Evolutionary conservation across 2,329 filamentous ascomycete species (phyloP), one percentile per base, ranked within the genome.

Genomic region (Pseudocercospora pini-densiflorae): DNA sequence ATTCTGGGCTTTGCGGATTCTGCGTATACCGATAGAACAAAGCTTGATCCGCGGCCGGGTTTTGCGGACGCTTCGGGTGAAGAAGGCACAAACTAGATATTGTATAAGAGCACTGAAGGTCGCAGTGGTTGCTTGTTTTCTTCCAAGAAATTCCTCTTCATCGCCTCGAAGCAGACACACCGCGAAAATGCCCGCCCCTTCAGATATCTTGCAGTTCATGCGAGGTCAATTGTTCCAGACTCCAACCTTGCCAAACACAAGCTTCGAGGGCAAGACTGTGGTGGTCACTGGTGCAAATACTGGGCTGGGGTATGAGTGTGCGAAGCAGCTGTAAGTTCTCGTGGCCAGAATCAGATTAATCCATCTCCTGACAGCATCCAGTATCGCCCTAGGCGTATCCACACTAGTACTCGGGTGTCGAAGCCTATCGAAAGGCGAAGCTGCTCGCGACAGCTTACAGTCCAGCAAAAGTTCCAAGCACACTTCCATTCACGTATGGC

Each of bases 261-360:
- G 23, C 23, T 67, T 58, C 60, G 59, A 23, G 23, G 67, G 64
- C 21, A 64, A 62, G 45, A 68, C 64, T 8, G 59, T 68, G 0
- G 33, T 88, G 59, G 81, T 88, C 63, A 88, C 87, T 2, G 87
- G 87, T 27, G 86, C 81, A 66, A 89, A 88, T 70, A 86, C 82
- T 0, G 87, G 87, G 12, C 83, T 90, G 29, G 88, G 88, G 2
- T 84, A 82, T 47, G 83, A 89, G 68, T 81, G 63, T 23, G 61
- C 63, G 14, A 66, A 66, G 27, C 66, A 68, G 16, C 64, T 68
- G 61, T 64, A 62, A 53, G 49, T 12, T 14, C 14, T 19, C 49
- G 14, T 36, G 14, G 12, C 12, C 19, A 16, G 23, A n/a, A 16
- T 29, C 1, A 27, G 24, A 24, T 53, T 5, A 7, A 23, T 12